phyloP scores from a whole-genome alignment of 2,329 filamentous ascomycete species.

The Lecanicillium sp. region DNA sequence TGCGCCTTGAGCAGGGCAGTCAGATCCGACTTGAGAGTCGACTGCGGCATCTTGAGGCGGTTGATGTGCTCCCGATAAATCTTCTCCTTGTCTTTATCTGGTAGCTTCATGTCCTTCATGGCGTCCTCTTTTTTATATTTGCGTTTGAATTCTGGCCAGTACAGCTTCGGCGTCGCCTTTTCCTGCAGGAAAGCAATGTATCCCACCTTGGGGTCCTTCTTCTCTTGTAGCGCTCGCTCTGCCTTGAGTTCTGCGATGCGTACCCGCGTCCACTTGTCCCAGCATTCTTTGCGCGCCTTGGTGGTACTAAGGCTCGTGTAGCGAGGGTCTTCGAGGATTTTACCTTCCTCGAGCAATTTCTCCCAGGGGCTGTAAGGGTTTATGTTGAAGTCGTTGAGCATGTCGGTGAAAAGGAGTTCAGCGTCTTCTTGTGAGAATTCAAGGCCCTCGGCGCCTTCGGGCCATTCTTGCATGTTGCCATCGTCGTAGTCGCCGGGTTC shows the following conservation, averaged over 20 bases:
- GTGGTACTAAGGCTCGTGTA: conserved; percentile 80
- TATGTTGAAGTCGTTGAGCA: conserved; percentile 74
- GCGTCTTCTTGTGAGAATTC: conserved; percentile 69
- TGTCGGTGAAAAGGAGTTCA: conserved; percentile 69
- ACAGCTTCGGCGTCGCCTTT: conserved; percentile 81
- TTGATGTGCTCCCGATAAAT: conserved; percentile 67
- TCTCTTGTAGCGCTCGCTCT: conserved; percentile 65
- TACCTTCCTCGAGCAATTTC: conserved; percentile 73
- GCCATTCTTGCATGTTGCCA: conserved; percentile 50
- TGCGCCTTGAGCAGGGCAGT: conserved; percentile 54
- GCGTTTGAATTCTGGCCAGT: conserved; percentile 93
- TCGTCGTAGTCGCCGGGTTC: conserved; percentile 71
- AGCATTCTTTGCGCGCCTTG: conserved; percentile 72
- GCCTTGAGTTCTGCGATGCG: conserved; percentile 67
- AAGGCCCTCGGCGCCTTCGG: conserved; percentile 63
- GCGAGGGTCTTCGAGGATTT: conserved; percentile 74
- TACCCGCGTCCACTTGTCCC: conserved; percentile 74
- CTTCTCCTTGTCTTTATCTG: conserved; percentile 73
- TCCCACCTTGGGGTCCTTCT: conserved; percentile 72
- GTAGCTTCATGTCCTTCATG: conserved; percentile 66
- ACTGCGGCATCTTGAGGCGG: conserved; percentile 56
- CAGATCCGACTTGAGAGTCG: conserved; percentile 62
- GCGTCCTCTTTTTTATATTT: conserved; percentile 76
- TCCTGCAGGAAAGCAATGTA: conserved; percentile 77
- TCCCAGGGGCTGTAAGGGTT: conserved; percentile 92